Conservation (phyloP, 1,284 basidiomycete species). For the Apiotrichum porosum region DNA sequence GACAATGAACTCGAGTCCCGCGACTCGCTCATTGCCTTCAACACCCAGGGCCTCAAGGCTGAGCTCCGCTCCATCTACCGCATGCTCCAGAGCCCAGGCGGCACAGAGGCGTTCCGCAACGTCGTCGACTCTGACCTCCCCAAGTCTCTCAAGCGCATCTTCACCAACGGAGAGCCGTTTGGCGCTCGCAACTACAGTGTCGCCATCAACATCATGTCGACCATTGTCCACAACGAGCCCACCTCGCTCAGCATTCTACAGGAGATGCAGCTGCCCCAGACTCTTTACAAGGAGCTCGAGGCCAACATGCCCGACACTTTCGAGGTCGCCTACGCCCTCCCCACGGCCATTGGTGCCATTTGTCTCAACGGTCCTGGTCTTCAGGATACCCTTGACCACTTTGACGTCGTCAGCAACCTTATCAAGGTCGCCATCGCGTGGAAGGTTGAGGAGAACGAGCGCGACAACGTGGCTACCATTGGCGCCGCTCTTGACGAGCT, state of each 20-base stretch:
- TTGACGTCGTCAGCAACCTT: constrained; percentile 74
- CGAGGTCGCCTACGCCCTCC: constrained; percentile 86
- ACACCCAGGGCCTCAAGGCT: constrained; percentile 62
- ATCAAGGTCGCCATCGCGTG: constrained; percentile 84
- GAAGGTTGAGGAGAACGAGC: constrained; percentile 82
- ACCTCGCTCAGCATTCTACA: constrained; percentile 89
- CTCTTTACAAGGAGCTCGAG: constrained; percentile 81
- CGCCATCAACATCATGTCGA: constrained; percentile 94
- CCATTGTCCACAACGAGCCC: constrained; percentile 98
- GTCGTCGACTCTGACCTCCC: constrained; percentile 87
- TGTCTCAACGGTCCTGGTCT: constrained; percentile 91
- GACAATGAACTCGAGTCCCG: constrained; percentile 10
- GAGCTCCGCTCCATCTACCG: constrained; percentile 89
- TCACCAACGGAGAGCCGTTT: constrained; percentile 75
- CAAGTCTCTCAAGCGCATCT: constrained; percentile 80
- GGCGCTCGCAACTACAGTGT: constrained; percentile 58
- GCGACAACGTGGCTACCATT: constrained; percentile 84
- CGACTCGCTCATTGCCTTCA: constrained; percentile 20
- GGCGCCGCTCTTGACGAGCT: constrained; percentile 92
- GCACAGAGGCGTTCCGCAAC: constrained; percentile 87
- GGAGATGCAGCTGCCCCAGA: constrained; percentile 83
- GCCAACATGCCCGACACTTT: constrained; percentile 77
- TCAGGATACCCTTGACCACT: constrained; percentile 69
- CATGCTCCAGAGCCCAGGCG: constrained; percentile 93
- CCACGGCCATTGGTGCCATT: constrained; percentile 93